phyloP scores from a whole-genome alignment of 768 basidiomycete genomes.

The Boletus sp. region DNA sequence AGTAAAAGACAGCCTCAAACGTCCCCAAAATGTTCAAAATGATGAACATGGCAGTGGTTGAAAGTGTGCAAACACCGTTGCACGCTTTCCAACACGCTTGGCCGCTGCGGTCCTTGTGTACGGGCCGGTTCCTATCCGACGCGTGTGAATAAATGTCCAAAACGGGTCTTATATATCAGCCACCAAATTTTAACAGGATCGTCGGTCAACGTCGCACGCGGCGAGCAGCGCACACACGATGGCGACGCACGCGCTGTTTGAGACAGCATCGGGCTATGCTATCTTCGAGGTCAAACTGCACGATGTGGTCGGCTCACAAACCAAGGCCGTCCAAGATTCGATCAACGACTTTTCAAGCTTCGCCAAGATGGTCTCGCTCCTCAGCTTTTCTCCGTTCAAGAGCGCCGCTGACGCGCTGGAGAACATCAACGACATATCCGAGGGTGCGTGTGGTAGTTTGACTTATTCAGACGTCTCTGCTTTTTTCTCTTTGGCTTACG shows the following conservation, averaged over 20 bases:
- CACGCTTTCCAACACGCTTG: not conserved
- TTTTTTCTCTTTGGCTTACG: not conserved
- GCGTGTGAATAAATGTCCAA: conserved; percentile 7
- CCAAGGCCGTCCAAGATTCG: conserved; percentile 76
- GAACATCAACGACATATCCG: conserved; percentile 94
- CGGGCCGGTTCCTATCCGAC: not conserved
- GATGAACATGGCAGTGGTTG: not conserved
- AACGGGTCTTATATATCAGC: not conserved
- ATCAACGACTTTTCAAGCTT: conserved; percentile 87
- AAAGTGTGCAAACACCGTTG: not conserved
- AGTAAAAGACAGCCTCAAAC: not conserved
- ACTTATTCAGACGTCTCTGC: not conserved
- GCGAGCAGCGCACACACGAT: conserved; percentile 37
- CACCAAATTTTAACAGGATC: conserved; percentile 22
- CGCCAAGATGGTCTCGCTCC: conserved; percentile 84
- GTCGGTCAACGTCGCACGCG: conserved; percentile 32
- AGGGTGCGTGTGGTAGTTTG: conserved; percentile 54
- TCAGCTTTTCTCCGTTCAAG: conserved; percentile 93
- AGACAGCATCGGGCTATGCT: conserved; percentile 92
- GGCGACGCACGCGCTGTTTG: conserved; percentile 88
- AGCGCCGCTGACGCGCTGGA: conserved; percentile 91
- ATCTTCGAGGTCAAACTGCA: conserved; percentile 83
- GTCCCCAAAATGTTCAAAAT: not conserved
- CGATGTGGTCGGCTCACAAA: conserved; percentile 83
- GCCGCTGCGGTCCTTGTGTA: no score